These are phyloP conservation scores for Ophiostoma angusticollis DNA, from an alignment of 2,329 filamentous ascomycete species.

Conservation along the genomic window DNA sequence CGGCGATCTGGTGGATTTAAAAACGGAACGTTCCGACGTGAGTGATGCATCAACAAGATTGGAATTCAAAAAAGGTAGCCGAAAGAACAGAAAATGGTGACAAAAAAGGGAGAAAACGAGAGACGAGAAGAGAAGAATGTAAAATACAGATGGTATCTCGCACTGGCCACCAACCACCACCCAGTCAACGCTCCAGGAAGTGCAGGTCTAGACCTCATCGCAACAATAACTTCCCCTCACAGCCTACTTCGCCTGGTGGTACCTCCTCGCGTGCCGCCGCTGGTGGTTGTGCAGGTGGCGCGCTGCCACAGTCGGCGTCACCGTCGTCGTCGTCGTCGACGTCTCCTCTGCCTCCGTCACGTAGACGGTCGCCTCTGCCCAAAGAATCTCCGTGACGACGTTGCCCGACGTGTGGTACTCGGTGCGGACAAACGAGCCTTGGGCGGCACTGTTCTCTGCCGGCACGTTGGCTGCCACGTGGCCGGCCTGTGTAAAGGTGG, in stretches of 20 bases:
- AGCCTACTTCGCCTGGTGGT: slow-evolving; percentile 1
- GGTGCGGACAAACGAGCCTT: slow-evolving; percentile 40
- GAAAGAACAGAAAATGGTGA: not conserved
- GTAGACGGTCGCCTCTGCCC: slow-evolving; percentile 42
- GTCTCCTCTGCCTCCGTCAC: slow-evolving; percentile 31
- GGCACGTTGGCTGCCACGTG: slow-evolving; percentile 19
- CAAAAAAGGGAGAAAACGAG: not conserved
- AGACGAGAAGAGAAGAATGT: not conserved
- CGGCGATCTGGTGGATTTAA: too few relatives aligned
- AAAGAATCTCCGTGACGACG: slow-evolving; percentile 42
- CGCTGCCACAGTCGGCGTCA: slow-evolving; percentile 22
- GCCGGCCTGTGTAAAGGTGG: slow-evolving; percentile 8
- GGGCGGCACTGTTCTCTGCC: slow-evolving; percentile 18
- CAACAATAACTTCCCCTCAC: too few relatives aligned
- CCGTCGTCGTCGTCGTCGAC: slow-evolving; percentile 20
- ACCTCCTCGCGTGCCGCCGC: slow-evolving; percentile 22
- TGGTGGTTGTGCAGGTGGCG: slow-evolving; percentile 21
- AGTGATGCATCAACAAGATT: not conserved
- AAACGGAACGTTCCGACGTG: not conserved
- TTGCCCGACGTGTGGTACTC: slow-evolving; percentile 38
- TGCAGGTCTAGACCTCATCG: too few relatives aligned
- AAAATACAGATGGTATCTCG: too few relatives aligned
- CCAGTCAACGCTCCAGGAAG: too few relatives aligned
- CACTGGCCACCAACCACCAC: too few relatives aligned
- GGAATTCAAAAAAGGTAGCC: not conserved